Conservation (phyloP, 257 asterid genomes). For the Forsythia viridissima region DNA sequence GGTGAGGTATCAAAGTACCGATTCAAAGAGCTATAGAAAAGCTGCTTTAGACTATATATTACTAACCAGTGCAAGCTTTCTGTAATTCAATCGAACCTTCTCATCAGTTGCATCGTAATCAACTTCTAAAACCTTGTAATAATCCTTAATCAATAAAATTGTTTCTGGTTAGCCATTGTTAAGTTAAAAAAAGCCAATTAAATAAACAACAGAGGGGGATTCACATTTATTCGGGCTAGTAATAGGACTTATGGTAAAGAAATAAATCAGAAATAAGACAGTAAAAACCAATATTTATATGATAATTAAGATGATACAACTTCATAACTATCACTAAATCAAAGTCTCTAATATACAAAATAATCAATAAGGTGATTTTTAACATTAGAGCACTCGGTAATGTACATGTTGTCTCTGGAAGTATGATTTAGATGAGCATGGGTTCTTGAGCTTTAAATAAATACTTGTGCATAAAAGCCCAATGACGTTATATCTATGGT, state of each 20-base stretch:
- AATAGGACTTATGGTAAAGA: neutral
- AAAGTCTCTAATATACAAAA: neutral
- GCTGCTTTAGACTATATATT: conserved; percentile 20
- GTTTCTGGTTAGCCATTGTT: neutral
- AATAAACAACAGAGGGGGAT: neutral
- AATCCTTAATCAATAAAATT: conserved; percentile 45
- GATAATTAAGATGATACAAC: neutral
- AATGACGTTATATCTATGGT: neutral
- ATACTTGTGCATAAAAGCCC: neutral
- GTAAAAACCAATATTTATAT: neutral
- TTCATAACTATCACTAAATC: neutral
- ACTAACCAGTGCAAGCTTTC: conserved; percentile 70
- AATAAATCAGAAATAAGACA: neutral
- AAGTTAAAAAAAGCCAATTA: neutral
- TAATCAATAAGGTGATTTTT: neutral
- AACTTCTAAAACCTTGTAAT: conserved; percentile 66
- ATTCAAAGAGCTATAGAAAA: neutral
- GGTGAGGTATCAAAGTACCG: neutral
- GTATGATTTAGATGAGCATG: neutral
- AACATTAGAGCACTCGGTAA: neutral
- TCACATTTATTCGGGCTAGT: neutral
- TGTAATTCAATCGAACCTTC: conserved; percentile 54
- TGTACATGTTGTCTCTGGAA: neutral
- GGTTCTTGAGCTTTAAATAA: neutral
- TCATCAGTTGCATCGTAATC: conserved; percentile 77